phyloP scores from a whole-genome alignment of 495 filamentous ascomycete genomes.

The Venustampulla echinocandica region DNA sequence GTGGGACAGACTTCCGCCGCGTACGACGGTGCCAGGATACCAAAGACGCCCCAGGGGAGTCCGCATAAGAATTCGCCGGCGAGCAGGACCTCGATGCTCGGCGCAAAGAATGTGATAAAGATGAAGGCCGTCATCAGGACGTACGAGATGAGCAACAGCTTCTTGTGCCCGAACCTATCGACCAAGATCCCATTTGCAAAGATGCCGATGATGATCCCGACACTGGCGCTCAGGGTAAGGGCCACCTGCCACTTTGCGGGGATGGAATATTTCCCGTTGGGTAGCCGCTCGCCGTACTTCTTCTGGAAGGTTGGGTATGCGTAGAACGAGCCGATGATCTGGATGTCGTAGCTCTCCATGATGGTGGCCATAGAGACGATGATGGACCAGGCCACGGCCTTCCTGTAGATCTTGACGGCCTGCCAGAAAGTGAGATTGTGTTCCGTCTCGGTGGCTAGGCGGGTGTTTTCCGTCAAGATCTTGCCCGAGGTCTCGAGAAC shows the following conservation, averaged over 20 bases:
- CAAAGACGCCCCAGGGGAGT: constrained; percentile 69
- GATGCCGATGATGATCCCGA: constrained; percentile 39
- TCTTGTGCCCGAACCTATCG: constrained; percentile 46
- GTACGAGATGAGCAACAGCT: constrained; percentile 61
- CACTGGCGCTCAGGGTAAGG: constrained; percentile 35
- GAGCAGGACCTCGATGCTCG: constrained; percentile 56
- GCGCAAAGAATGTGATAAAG: constrained; percentile 68
- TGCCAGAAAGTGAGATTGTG: too few species aligned
- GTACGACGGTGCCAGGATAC: constrained; percentile 69
- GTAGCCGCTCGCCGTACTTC: too few species aligned
- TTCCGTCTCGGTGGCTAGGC: too few species aligned
- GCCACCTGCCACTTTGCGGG: constrained; percentile 40
- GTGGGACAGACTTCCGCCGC: constrained; percentile 72
- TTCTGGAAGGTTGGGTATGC: too few species aligned
- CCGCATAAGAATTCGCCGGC: constrained; percentile 71
- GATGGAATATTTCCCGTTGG: constrained; percentile 38
- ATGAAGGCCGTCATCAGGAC: constrained; percentile 56
- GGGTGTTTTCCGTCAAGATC: too few species aligned
- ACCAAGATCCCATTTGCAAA: constrained; percentile 37
- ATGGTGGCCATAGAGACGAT: too few species aligned
- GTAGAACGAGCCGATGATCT: too few species aligned
- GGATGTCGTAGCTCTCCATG: too few species aligned
- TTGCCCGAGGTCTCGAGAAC: too few species aligned
- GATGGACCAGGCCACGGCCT: too few species aligned
- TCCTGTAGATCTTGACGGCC: too few species aligned